Percentiles rank a stretch among this genome's conserved stretches.
phyloP scores from a whole-genome alignment of 2,329 filamentous ascomycete genomes.

The Pleoardoris graminearum region DNA sequence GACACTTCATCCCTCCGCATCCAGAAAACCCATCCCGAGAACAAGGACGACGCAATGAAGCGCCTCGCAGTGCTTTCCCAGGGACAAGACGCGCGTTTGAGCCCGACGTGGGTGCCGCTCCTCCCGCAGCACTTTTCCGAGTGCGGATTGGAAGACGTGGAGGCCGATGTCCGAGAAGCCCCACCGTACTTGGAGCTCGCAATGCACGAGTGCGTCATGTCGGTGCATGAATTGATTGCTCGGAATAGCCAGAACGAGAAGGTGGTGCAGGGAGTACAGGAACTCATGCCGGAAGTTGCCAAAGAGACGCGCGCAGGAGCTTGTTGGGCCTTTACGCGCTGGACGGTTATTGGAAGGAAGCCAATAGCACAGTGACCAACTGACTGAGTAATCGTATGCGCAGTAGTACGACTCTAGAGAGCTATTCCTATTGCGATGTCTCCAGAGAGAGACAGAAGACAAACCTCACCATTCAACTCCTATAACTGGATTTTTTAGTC shows the following conservation, averaged over 20 bases:
- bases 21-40: neutral
- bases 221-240: neutral
- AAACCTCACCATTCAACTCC: too few species aligned
- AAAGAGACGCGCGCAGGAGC: neutral
- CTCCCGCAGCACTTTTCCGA: neutral
- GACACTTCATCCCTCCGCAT: neutral
- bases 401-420: too few species aligned
- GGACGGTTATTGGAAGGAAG: conserved; percentile 1
- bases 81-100: neutral
- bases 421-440: too few species aligned
- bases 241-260: neutral
- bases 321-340: conserved; percentile 3
- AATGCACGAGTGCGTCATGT: neutral
- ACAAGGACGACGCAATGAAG: neutral
- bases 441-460: too few species aligned
- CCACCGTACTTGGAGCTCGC: neutral
- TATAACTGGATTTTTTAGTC: too few species aligned
- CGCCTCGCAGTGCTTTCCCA: neutral
- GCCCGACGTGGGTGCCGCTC: neutral
- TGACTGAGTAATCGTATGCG: too few species aligned
- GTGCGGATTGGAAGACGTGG: neutral
- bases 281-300: neutral
- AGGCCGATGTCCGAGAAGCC: neutral
- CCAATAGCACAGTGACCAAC: too few species aligned
- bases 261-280: neutral